A percentile compares a stretch with the other conserved stretches of the same genome.
phyloP scores from a whole-genome alignment of 208 protist species.

The Angomonas desouzai region DNA sequence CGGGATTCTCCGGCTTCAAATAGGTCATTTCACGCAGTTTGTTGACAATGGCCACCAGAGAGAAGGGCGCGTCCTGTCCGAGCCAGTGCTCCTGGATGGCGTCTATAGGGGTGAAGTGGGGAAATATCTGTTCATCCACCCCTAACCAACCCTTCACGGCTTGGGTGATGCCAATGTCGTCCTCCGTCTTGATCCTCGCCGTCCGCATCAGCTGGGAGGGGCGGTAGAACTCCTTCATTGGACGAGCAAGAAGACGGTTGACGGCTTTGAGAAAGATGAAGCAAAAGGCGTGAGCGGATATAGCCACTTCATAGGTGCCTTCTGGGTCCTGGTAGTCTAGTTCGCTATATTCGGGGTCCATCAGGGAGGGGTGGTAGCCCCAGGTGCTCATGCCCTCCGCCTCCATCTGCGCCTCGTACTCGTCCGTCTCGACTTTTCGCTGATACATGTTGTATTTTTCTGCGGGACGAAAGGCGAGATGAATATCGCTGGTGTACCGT shows the following conservation, averaged over 20 bases:
- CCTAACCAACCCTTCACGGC: slow-evolving; percentile 87
- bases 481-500: slow-evolving; percentile 82
- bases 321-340: slow-evolving; percentile 78
- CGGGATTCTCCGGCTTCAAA: slow-evolving; percentile 79
- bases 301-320: slow-evolving; percentile 73
- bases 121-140: slow-evolving; percentile 77
- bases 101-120: slow-evolving; percentile 87
- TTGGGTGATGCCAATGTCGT: slow-evolving; percentile 72
- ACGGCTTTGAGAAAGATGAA: slow-evolving; percentile 71
- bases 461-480: slow-evolving; percentile 70
- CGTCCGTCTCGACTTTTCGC: slow-evolving; percentile 69
- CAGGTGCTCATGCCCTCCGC: slow-evolving; percentile 78
- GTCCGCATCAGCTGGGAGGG: slow-evolving; percentile 81
- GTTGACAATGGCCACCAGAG: slow-evolving; percentile 75
- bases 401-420: slow-evolving; percentile 69
- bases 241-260: slow-evolving; percentile 61
- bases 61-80: slow-evolving; percentile 84
- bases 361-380: slow-evolving; percentile 81
- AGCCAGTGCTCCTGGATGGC: slow-evolving; percentile 89
- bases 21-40: slow-evolving; percentile 89
- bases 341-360: slow-evolving; percentile 83
- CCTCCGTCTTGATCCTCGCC: slow-evolving; percentile 56
- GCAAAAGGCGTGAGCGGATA: slow-evolving; percentile 78
- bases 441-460: slow-evolving; percentile 81
- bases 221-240: slow-evolving; percentile 85